Percentiles rank a stretch among this genome's conserved stretches.
phyloP scores from a whole-genome alignment of 208 protist genomes.

The Leishmania guyanensis region DNA sequence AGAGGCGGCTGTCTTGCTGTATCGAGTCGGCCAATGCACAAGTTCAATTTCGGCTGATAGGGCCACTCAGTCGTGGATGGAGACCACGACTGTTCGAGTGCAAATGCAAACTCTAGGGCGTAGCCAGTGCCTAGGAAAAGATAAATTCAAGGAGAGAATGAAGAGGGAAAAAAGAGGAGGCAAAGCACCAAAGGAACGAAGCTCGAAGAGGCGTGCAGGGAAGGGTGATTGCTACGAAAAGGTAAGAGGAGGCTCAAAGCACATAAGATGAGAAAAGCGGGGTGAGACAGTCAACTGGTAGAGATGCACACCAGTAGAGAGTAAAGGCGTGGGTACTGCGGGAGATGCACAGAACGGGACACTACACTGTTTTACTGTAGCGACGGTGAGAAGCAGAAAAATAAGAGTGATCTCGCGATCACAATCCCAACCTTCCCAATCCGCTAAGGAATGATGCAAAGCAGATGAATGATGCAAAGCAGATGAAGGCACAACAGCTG shows the following conservation, averaged over 20 bases:
- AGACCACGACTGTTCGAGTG: neutral
- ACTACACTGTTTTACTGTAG: neutral
- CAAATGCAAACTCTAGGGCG: neutral
- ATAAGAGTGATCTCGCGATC: neutral
- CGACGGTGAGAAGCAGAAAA: neutral
- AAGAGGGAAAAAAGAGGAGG: neutral
- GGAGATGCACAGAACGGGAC: neutral
- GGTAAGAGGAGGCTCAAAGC: neutral
- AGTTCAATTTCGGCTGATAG: neutral
- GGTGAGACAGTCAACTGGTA: neutral
- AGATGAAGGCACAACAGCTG: neutral
- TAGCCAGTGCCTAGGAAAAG: neutral
- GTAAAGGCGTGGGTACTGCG: neutral
- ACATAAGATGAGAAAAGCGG: neutral
- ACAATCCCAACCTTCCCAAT: neutral
- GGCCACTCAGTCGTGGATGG: neutral
- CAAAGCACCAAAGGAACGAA: neutral
- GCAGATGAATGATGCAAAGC: neutral
- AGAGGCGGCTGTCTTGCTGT: neutral
- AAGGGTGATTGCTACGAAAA: neutral
- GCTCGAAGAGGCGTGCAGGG: neutral
- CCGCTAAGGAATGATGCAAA: neutral
- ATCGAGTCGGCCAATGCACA: neutral
- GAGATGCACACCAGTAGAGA: neutral
- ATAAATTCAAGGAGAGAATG: neutral